phyloP scores from a whole-genome alignment of 192 early-diverging fungal genomes.

The Coemansia sp. region DNA sequence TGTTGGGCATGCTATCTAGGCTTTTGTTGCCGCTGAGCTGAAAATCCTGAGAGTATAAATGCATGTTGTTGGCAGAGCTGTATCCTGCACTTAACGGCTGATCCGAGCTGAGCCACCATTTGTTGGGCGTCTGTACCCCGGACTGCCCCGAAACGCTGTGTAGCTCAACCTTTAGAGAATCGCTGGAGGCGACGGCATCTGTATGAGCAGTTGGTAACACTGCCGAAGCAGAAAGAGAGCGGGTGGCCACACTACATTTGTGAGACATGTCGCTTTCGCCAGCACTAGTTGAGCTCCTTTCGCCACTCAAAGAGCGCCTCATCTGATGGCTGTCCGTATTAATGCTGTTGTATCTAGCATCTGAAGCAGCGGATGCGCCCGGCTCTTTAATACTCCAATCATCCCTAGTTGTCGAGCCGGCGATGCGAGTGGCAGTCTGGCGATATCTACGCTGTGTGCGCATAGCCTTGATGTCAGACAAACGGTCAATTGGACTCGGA shows the following conservation, averaged over 20 bases:
- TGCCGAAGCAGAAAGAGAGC: too few relatives aligned
- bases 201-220: too few relatives aligned
- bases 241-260: too few relatives aligned
- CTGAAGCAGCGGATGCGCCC: neutral
- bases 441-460: too few relatives aligned
- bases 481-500: too few relatives aligned
- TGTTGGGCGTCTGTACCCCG: constrained; percentile 2
- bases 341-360: neutral
- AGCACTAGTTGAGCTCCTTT: too few relatives aligned
- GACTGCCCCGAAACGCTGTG: neutral
- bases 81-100: neutral
- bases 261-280: too few relatives aligned
- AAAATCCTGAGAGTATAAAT: constrained; percentile 31
- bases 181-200: too few relatives aligned
- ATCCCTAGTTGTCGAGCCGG: too few relatives aligned
- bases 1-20: constrained; percentile 34
- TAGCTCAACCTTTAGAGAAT: neutral
- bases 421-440: too few relatives aligned
- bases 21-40: constrained; percentile 5
- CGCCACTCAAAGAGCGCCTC: too few relatives aligned
- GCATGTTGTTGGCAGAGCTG: constrained; percentile 10
- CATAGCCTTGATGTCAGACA: neutral
- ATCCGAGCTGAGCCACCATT: constrained; percentile 39
- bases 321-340: neutral
- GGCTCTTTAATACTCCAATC: too few relatives aligned